Conservation (phyloP, 106 monocot species). For the Dendrobium chrysotoxum region DNA sequence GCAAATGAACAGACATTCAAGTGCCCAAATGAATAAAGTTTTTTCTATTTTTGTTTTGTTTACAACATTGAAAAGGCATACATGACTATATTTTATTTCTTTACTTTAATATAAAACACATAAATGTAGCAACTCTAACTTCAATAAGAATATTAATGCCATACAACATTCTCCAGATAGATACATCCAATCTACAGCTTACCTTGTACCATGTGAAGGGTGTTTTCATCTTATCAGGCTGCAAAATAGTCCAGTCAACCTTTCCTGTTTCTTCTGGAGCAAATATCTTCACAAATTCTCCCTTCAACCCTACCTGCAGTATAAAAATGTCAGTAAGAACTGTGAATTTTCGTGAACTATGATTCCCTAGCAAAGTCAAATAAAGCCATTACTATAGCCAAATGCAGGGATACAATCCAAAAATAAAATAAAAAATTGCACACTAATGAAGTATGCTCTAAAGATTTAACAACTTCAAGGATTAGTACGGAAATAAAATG, state of each 20-base stretch:
- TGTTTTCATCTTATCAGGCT: constrained; percentile 23
- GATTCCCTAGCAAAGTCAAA: background rate
- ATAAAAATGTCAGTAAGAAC: background rate
- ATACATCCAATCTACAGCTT: background rate
- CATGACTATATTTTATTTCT: background rate
- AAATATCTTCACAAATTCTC: constrained; percentile 62
- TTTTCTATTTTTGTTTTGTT: background rate
- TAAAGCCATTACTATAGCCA: background rate
- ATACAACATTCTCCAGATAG: background rate
- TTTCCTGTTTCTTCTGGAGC: constrained; percentile 39
- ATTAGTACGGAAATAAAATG: background rate
- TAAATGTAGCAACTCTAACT: background rate
- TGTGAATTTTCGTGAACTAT: background rate
- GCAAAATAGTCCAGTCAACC: constrained; percentile 50
- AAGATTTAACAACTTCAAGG: background rate
- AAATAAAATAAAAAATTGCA: background rate
- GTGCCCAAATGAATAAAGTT: background rate
- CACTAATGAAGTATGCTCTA: background rate
- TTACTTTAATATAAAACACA: background rate
- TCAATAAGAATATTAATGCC: background rate
- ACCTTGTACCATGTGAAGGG: constrained; percentile 92
- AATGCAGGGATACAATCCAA: background rate
- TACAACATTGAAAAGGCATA: no score
- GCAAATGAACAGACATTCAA: background rate
- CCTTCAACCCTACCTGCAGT: constrained; percentile 73